Base-by-base conservation (phyloP, 768 basidiomycete genomes). In the Lactarius sp. region DNA sequence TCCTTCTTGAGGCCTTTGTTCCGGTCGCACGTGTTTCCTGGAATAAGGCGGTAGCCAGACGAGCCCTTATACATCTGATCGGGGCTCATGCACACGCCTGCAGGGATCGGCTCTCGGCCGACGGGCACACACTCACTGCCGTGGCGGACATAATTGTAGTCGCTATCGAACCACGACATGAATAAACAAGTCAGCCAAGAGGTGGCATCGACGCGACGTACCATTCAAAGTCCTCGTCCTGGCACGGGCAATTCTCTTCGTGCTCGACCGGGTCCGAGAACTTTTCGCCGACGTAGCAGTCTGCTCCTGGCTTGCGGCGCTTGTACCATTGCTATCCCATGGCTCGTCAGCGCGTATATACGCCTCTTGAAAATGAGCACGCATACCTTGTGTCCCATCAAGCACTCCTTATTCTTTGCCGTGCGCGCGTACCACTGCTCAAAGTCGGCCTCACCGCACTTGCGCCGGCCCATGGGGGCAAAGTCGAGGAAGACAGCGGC, bases 181-280 rank as follows among this genome's bases (percentile, higher is more conserved):
- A 72, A 62, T 9, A 33, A 31, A 49, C 6, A 27, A 13, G 16
- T 37, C 46, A 49, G 16, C 4, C 44, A 18, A 12, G 13, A 39
- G 18, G 13, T 36, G 13, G 22, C 27, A 27, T 37, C 22, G n/a
- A 53, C 59, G 52, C 8, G 20, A 68, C 77, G 22, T 68, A 95
- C 94, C 96, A 99, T 74, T 99, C 97, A 69, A 85, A 99, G 72
- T 99, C 97, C 13, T 85, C 85, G 66, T 93, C 89, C 1, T 81
- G 80, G 71, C 97, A 99, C 18, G 81, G 71, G 72, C 97, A 99
- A 56, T 81, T 76, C 51, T 95, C 93, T 60, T 94, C 90, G 61
- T 90, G 85, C 27, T 80, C 86, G 10, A 88, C 83, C 0, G 95
- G 94, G 70, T 97, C 95, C 37, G 79, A 75, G 76, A 90, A 99